Conservation (phyloP, 352 stramenopile species). For the Aphanomyces astaci region DNA sequence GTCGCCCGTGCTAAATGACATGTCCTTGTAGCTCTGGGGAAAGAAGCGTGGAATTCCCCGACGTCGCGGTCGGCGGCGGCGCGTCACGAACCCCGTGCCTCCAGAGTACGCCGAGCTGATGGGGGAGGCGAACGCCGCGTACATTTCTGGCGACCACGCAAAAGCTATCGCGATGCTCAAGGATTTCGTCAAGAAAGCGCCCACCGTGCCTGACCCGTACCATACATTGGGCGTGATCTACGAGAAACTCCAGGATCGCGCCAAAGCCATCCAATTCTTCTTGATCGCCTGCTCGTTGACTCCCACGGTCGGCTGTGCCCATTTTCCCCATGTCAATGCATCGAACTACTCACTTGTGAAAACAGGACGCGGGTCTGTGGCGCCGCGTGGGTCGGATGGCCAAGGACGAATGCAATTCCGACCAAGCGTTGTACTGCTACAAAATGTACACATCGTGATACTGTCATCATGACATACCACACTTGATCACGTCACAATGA, state of each 20-base stretch:
- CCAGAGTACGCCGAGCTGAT: constrained; percentile 70
- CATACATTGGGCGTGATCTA: constrained; percentile 85
- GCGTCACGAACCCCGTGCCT: constrained; percentile 32
- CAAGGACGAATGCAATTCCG: constrained; percentile 80
- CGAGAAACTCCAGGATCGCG: constrained; percentile 68
- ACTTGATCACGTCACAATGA: too few relatives aligned
- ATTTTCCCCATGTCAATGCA: background rate
- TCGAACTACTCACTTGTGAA: constrained; percentile 6
- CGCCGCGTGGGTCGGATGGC: constrained; percentile 75
- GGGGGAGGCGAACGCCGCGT: constrained; percentile 78
- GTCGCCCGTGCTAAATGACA: background rate
- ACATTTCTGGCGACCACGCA: constrained; percentile 80
- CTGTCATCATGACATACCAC: too few relatives aligned
- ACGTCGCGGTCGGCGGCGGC: background rate
- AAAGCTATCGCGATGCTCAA: constrained; percentile 73
- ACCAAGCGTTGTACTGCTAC: constrained; percentile 79
- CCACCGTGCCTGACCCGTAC: constrained; percentile 80
- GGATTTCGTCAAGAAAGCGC: constrained; percentile 85
- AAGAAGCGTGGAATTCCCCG: constrained; percentile 38
- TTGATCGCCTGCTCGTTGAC: constrained; percentile 78
- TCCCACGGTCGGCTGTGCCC: constrained; percentile 9
- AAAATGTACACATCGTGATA: constrained; percentile 38
- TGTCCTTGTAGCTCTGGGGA: constrained; percentile 45
- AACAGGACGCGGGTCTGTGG: constrained; percentile 80
- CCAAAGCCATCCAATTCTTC: constrained; percentile 81